phyloP scores from a whole-genome alignment of 805 yeast genomes.

The Candida sonorensis region DNA sequence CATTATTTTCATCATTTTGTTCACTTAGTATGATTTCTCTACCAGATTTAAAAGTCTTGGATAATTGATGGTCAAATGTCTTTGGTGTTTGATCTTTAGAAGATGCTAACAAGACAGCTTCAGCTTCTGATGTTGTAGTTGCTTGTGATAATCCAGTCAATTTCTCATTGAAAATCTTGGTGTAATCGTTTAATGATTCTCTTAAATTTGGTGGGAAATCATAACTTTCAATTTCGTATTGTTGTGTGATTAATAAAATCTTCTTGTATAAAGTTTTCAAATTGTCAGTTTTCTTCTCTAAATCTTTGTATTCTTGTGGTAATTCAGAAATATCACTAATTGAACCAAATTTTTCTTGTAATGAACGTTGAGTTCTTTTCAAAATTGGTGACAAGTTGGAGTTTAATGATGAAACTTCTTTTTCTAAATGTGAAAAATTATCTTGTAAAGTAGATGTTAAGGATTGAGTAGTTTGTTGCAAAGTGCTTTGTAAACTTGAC shows the following conservation, averaged over 20 bases:
- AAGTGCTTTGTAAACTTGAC: conserved; percentile 20
- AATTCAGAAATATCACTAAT: conserved; percentile 65
- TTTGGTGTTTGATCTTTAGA: conserved; percentile 42
- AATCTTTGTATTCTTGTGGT: conserved; percentile 62
- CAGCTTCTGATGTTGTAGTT: conserved; percentile 61
- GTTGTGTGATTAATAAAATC: conserved; percentile 43
- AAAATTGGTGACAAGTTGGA: conserved; percentile 45
- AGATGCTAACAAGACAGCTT: conserved; percentile 39
- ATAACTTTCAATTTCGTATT: conserved; percentile 68
- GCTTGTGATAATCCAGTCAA: conserved; percentile 56
- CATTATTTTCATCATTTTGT: conserved; percentile 25
- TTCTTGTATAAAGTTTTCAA: conserved; percentile 53
- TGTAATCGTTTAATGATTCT: conserved; percentile 59
- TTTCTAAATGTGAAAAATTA: conserved; percentile 24
- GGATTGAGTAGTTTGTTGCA: conserved; percentile 30
- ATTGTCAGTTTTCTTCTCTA: conserved; percentile 63
- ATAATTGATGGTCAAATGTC: conserved; percentile 67
- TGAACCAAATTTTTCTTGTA: conserved; percentile 58
- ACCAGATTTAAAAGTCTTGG: conserved; percentile 48
- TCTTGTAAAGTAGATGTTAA: conserved; percentile 25
- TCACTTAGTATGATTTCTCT: conserved; percentile 33
- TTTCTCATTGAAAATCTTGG: conserved; percentile 48
- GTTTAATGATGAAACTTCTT: conserved; percentile 29
- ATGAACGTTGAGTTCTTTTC: conserved; percentile 49
- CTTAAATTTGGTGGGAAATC: conserved; percentile 78